Evolutionary conservation across 2,329 filamentous ascomycete species (phyloP).

Genomic region (Geosmithia morbida): DNA sequence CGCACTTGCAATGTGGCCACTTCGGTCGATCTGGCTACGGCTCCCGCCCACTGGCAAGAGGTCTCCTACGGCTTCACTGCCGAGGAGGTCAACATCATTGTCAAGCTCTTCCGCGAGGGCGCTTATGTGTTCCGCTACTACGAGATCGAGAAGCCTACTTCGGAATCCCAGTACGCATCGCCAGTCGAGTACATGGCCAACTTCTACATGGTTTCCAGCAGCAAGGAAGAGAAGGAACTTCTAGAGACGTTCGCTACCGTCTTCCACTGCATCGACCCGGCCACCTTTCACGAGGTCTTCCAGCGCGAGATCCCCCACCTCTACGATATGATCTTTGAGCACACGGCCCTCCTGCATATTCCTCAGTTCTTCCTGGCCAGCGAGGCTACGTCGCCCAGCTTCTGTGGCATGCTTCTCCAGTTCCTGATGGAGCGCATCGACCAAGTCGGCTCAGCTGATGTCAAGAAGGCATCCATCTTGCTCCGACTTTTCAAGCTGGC

Average conservation of each 20-base stretch:
- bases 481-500: conserved; percentile 92
- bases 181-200: conserved; percentile 88
- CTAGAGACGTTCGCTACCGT: conserved; percentile 96
- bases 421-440: conserved; percentile 96
- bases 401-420: conserved; percentile 93
- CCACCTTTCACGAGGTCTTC: conserved; percentile 97
- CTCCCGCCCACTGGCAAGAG: conserved; percentile 84
- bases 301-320: conserved; percentile 92
- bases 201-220: conserved; percentile 86
- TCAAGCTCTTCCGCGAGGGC: conserved; percentile 94
- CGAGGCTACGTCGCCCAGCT: conserved; percentile 92
- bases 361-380: conserved; percentile 98
- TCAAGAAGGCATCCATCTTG: conserved; percentile 84
- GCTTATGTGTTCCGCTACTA: conserved; percentile 96
- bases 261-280: conserved; percentile 95
- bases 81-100: conserved; percentile 91
- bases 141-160: conserved; percentile 65
- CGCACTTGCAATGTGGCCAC: conserved; percentile 71
- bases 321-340: conserved; percentile 96
- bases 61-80: conserved; percentile 94
- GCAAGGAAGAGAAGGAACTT: conserved; percentile 92
- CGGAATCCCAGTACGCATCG: conserved; percentile 61
- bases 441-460: conserved; percentile 82
- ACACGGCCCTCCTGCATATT: conserved; percentile 84
- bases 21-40: conserved; percentile 60